Evolutionary conservation across 2,329 filamentous ascomycete genomes (phyloP), one percentile per base, ranked within the genome.

Genomic region (Aspergillus chevalieri): DNA sequence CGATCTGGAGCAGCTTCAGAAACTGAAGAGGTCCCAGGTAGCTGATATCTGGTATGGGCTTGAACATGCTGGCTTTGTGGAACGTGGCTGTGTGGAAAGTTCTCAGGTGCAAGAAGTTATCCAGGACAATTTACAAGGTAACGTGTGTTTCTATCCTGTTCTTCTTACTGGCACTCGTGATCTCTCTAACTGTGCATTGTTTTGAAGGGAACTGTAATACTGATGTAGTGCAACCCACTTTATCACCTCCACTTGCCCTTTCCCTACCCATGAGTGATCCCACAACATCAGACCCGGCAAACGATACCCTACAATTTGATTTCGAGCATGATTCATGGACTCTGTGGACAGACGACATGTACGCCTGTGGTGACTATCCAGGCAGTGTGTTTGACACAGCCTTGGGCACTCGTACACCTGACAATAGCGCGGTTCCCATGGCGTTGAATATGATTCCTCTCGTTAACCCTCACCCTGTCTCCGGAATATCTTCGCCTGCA

Each of bases 1-100:
- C 17, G 39, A 43, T 21, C 39, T 43, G 39, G 39, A 43, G n/a
- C 39, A 43, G 39, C 39, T 43, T 43, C 39, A n/a, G 15, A 43
- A 43, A 17, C 39, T 43, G 22, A 43, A 22, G 17, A 21, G 39
- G 39, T n/a, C 39, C 15, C 39, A 43, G 39, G 39, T 43, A 21
- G 39, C 15, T 43, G 39, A 21, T 43, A 43, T 43, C 39, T 43
- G 39, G 14, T 43, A n/a, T 43, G 39, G 39, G 6, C 39, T 43
- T 43, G 15, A 43, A 43, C 17, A 21, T 3, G 17, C 39, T 43
- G 39, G 39, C 39, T 43, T 43, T 24, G 39, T 43, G 17, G 15
- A 43, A 21, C 15, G 17, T 17, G 17, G 17, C 17, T 17, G 17
- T 17, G 17, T 17, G 2, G 17, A 17, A 17, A 17, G n/a, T 21